These are phyloP conservation scores for Backusella mclennaniae DNA, from an alignment of 192 early-diverging fungal genomes.

Conservation along the genomic window DNA sequence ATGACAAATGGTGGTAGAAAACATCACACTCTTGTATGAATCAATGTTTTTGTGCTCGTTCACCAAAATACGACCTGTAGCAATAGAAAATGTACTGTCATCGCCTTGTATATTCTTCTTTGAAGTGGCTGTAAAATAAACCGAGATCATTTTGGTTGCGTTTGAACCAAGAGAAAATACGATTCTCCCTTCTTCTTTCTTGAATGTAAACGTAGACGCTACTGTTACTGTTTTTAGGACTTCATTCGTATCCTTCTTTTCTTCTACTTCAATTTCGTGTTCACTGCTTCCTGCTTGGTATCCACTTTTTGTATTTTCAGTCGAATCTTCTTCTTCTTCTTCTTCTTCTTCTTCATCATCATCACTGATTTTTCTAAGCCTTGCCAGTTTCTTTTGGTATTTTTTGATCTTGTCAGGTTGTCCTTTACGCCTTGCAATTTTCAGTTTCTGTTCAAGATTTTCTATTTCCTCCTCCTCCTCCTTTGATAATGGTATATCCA, in stretches of 20 bases:
- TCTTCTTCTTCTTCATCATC: not conserved
- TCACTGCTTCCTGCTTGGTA: not conserved
- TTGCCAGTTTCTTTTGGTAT: slow-evolving; percentile 71
- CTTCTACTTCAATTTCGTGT: not conserved
- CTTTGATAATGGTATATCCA: slow-evolving; percentile 48
- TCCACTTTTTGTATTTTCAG: slow-evolving; percentile 1
- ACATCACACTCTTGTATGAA: slow-evolving; percentile 61
- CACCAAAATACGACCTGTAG: slow-evolving; percentile 59
- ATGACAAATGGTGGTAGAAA: slow-evolving; percentile 54
- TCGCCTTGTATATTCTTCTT: slow-evolving; percentile 3
- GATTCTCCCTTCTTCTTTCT: slow-evolving; percentile 53
- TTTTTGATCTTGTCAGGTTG: slow-evolving; percentile 84
- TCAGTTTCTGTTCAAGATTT: slow-evolving; percentile 93
- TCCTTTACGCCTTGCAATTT: slow-evolving; percentile 90
- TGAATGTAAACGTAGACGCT: slow-evolving; percentile 23
- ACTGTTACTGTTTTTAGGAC: not conserved
- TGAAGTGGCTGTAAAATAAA: slow-evolving; percentile 52
- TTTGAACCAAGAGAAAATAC: slow-evolving; percentile 66
- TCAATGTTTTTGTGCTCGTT: slow-evolving; percentile 84
- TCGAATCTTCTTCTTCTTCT: not conserved
- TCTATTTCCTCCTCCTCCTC: slow-evolving; percentile 95
- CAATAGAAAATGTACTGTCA: slow-evolving; percentile 17
- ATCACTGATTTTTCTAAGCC: slow-evolving; percentile 25
- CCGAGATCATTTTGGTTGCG: slow-evolving; percentile 60
- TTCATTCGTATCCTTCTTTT: not conserved